Conservation (phyloP, 805 yeast genomes). For the Cyberlindnera euphorbiae region DNA sequence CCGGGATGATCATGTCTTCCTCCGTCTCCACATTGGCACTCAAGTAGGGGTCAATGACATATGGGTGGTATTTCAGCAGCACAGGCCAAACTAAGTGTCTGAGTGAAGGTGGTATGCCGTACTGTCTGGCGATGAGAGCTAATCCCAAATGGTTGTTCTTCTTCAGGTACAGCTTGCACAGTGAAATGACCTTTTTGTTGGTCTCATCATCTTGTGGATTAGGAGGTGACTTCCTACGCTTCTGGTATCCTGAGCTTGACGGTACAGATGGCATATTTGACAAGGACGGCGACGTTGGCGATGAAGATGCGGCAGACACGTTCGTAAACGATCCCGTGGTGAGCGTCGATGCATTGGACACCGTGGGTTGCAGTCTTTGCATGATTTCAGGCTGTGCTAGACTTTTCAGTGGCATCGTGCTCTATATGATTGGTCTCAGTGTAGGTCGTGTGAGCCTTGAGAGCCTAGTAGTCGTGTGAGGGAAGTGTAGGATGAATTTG, state of each 20-base stretch:
- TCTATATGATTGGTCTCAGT: too few species aligned
- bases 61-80: conserved; percentile 76
- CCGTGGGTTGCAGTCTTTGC: conserved; percentile 15
- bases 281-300: conserved; percentile 13
- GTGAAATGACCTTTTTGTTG: conserved; percentile 30
- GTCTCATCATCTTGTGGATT: too few species aligned
- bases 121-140: conserved; percentile 74
- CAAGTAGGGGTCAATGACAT: conserved; percentile 70
- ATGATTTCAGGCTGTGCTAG: conserved; percentile 9
- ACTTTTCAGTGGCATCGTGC: conserved; percentile 1
- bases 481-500: too few species aligned
- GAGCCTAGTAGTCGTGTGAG: too few species aligned
- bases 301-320: conserved; percentile 11
- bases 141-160: conserved; percentile 66
- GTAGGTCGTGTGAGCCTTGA: too few species aligned
- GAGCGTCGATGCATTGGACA: conserved; percentile 18
- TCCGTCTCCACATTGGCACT: conserved; percentile 40
- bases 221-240: conserved; percentile 7
- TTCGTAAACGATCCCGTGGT: conserved; percentile 13
- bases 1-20: conserved; percentile 26
- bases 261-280: too few species aligned
- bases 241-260: conserved; percentile 4
- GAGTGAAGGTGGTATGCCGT: conserved; percentile 80
- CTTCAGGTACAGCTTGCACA: conserved; percentile 51
- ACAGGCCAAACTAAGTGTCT: conserved; percentile 84